These are phyloP conservation scores for Starmerella apis DNA, from an alignment of 805 yeast species.

Conservation along the genomic window DNA sequence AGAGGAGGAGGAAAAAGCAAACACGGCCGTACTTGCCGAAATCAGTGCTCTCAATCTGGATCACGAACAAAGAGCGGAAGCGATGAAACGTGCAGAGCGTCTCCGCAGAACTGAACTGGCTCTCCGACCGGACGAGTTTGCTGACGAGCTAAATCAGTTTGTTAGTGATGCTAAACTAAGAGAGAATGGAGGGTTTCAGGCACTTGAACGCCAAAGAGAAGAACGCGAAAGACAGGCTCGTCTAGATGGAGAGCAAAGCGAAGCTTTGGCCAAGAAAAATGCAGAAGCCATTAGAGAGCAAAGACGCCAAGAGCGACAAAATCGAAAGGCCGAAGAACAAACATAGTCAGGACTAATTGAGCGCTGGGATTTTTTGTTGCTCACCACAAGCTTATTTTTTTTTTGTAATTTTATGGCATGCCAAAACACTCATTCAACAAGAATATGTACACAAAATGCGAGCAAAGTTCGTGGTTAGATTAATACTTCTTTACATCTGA, in stretches of 20 bases:
- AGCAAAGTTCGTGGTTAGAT: no score
- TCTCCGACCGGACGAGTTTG: slow-evolving; percentile 54
- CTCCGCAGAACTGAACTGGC: slow-evolving; percentile 61
- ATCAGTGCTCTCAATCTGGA: slow-evolving; percentile 73
- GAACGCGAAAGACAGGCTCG: slow-evolving; percentile 57
- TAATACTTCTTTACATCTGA: no score
- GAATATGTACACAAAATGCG: not conserved
- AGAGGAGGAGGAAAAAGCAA: slow-evolving; percentile 17
- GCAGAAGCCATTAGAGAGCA: slow-evolving; percentile 11
- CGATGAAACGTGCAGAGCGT: slow-evolving; percentile 78
- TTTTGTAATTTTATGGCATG: no score
- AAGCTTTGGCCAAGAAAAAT: slow-evolving; percentile 25
- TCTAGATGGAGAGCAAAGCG: slow-evolving; percentile 33
- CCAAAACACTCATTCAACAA: no score
- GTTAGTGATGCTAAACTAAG: slow-evolving; percentile 69
- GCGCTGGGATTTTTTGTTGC: no score
- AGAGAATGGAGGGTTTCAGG: slow-evolving; percentile 82
- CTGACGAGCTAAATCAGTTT: slow-evolving; percentile 75
- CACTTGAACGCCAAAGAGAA: slow-evolving; percentile 58
- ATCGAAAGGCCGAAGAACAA: not conserved
- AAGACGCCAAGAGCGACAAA: not conserved
- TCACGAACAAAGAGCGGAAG: slow-evolving; percentile 75
- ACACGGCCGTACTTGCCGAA: slow-evolving; percentile 58
- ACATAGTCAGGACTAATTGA: no score
- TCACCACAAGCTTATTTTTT: no score